phyloP scores from a whole-genome alignment of 140 eudicot species.

The Oenanthe javanica region DNA sequence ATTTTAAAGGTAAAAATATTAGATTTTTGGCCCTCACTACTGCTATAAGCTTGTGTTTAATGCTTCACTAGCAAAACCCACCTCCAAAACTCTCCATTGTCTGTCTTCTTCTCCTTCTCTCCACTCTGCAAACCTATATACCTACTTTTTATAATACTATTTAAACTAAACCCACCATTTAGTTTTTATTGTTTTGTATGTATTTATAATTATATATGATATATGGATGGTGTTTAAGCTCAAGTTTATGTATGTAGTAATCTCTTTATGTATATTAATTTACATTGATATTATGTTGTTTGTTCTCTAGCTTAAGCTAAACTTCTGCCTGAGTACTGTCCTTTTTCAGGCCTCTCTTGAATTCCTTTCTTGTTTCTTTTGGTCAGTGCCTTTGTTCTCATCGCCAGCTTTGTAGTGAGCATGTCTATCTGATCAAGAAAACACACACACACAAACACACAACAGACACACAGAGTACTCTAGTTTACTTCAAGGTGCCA shows the following conservation, averaged over 20 bases:
- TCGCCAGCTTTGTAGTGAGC: neutral
- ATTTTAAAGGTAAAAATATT: neutral
- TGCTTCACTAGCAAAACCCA: constrained; percentile 45
- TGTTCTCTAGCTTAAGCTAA: neutral
- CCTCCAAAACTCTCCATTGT: constrained; percentile 42
- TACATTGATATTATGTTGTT: neutral
- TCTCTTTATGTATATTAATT: neutral
- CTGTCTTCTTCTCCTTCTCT: constrained; percentile 11
- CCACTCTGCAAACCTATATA: constrained; percentile 5
- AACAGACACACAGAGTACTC: too few relatives aligned
- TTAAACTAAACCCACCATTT: neutral
- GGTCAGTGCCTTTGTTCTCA: neutral
- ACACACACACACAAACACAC: neutral
- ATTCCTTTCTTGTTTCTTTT: constrained; percentile 8
- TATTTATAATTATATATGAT: neutral
- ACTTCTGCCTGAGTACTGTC: neutral
- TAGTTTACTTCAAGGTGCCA: constrained; percentile 14
- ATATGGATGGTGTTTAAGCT: constrained; percentile 11
- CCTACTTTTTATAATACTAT: neutral
- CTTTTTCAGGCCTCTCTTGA: constrained; percentile 15
- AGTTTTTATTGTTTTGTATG: constrained; percentile 4
- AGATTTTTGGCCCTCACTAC: constrained; percentile 25
- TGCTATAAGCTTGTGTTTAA: constrained; percentile 59
- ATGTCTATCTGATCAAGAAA: neutral
- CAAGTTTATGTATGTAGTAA: constrained; percentile 5